Conservation (phyloP, 495 filamentous ascomycete species). For the Apodospora peruviana region DNA sequence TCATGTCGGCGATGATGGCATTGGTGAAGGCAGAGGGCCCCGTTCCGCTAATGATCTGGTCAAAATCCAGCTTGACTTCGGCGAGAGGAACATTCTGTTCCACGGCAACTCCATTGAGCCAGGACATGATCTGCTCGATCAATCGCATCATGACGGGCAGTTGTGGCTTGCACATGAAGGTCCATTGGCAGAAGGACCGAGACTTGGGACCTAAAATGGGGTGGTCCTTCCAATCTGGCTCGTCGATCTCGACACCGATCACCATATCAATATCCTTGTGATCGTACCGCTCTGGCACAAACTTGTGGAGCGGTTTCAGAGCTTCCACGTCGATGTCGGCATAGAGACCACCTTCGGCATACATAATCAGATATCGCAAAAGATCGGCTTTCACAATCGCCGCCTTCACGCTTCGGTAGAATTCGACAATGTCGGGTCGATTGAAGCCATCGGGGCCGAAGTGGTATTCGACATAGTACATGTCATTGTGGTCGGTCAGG, state of each 20-base stretch:
- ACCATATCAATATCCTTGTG: conserved; percentile 52
- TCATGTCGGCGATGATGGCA: conserved; percentile 49
- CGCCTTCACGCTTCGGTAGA: conserved; percentile 50
- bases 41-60: conserved; percentile 62
- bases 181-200: conserved; percentile 64
- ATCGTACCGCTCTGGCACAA: conserved; percentile 47
- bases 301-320: conserved; percentile 41
- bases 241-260: conserved; percentile 60
- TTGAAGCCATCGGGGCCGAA: conserved; percentile 54
- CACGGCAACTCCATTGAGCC: conserved; percentile 50
- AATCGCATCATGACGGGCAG: conserved; percentile 58
- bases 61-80: conserved; percentile 56
- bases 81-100: conserved; percentile 47
- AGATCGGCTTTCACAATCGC: conserved; percentile 58
- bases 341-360: conserved; percentile 53
- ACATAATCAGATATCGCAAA: conserved; percentile 53
- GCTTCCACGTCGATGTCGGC: conserved; percentile 55
- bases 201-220: conserved; percentile 57
- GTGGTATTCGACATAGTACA: conserved; percentile 53
- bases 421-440: conserved; percentile 54
- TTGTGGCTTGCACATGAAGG: conserved; percentile 57
- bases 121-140: conserved; percentile 54
- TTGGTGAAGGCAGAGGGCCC: conserved; percentile 62
- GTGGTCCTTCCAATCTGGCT: conserved; percentile 55
- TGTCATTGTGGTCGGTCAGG: conserved; percentile 55